These are phyloP conservation scores for Epichloe typhina DNA, from an alignment of 2,329 filamentous ascomycete species.

Conservation along the genomic window DNA sequence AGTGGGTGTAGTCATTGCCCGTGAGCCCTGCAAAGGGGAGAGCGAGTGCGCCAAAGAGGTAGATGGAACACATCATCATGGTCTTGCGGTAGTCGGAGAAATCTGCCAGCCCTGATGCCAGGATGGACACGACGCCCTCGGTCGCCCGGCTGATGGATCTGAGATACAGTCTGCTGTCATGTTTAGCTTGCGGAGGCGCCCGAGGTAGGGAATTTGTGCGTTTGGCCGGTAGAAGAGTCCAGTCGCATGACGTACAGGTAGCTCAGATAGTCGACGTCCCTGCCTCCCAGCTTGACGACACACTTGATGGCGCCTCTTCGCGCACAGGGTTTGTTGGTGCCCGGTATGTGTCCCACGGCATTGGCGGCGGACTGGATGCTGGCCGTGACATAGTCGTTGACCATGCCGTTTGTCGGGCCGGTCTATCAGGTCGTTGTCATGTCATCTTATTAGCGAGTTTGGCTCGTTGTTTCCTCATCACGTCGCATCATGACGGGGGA, in stretches of 20 bases:
- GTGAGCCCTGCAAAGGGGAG: slow-evolving; percentile 10
- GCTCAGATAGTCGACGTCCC: slow-evolving; percentile 11
- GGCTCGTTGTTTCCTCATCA: no score
- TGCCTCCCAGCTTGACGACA: slow-evolving; percentile 9
- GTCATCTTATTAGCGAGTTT: no score
- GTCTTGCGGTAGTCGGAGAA: slow-evolving; percentile 11
- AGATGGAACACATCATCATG: slow-evolving; percentile 12
- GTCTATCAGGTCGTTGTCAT: slow-evolving; percentile 3
- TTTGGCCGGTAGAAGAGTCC: neutral
- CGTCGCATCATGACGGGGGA: no score
- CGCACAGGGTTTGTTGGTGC: slow-evolving; percentile 9
- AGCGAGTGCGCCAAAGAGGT: slow-evolving; percentile 9
- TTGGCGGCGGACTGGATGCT: slow-evolving; percentile 11
- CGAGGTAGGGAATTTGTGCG: no score
- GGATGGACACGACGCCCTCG: slow-evolving; percentile 9
- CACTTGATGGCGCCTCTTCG: slow-evolving; percentile 9
- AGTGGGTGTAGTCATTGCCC: slow-evolving; percentile 7
- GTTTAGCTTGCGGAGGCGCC: neutral
- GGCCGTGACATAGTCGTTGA: slow-evolving; percentile 10
- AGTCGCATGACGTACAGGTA: slow-evolving; percentile 6
- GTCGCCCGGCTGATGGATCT: slow-evolving; percentile 8
- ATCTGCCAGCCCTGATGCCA: slow-evolving; percentile 8
- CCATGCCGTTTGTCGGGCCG: slow-evolving; percentile 9
- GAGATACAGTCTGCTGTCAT: slow-evolving; percentile 7
- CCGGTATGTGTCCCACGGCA: slow-evolving; percentile 9